phyloP scores from a whole-genome alignment of 2,329 filamentous ascomycete species.

The Trichophyton equinum region DNA sequence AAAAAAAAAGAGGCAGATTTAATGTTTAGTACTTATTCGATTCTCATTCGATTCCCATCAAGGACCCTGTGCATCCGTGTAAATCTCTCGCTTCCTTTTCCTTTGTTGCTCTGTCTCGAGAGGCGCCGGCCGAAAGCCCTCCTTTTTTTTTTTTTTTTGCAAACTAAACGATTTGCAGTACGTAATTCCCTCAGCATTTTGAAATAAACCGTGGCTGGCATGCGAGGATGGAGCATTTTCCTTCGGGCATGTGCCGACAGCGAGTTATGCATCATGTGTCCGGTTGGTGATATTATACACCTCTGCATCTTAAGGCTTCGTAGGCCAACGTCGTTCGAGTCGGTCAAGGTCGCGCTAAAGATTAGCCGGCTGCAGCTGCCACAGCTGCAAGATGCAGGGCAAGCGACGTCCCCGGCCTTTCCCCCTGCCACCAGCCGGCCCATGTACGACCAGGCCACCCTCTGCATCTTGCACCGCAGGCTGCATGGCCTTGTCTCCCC shows the following conservation, averaged over 20 bases:
- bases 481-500: neutral
- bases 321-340: neutral
- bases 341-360: conserved; percentile 2
- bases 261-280: neutral
- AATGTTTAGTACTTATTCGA: neutral
- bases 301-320: neutral
- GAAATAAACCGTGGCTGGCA: neutral
- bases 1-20: neutral
- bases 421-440: neutral
- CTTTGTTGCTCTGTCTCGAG: neutral
- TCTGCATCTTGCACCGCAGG: neutral
- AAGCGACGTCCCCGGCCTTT: neutral
- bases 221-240: neutral
- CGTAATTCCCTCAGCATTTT: neutral
- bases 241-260: neutral
- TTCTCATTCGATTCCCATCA: neutral
- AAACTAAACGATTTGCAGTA: neutral
- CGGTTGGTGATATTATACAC: neutral
- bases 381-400: neutral
- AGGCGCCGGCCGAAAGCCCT: neutral
- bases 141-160: neutral
- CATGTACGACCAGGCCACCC: neutral
- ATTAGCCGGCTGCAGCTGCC: neutral
- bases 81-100: neutral
- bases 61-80: neutral